phyloP scores from a whole-genome alignment of 345 rosid species.

The Eutrema heterophyllum region DNA sequence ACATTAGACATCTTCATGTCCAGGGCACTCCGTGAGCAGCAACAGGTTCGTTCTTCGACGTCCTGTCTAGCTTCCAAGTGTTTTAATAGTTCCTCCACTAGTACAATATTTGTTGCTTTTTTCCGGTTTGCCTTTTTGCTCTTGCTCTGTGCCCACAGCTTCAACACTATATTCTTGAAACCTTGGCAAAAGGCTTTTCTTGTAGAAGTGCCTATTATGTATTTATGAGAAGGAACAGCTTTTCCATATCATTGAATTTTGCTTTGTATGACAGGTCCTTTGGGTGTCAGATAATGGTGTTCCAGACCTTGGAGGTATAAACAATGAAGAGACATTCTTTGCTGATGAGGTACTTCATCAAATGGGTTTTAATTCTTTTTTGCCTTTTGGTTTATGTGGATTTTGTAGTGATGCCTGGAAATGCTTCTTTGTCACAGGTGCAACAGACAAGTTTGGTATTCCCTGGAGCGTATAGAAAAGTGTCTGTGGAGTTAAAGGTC shows the following conservation, averaged over 20 bases:
- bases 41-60: conserved; percentile 53
- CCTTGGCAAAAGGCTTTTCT: conserved; percentile 1
- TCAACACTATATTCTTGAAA: neutral
- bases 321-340: conserved; percentile 67
- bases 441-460: conserved; percentile 68
- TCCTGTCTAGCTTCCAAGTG: neutral
- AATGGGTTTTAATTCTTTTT: neutral
- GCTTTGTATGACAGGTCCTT: conserved; percentile 49
- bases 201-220: neutral
- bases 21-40: conserved; percentile 89
- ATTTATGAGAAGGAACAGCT: conserved; percentile 2
- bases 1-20: conserved; percentile 85
- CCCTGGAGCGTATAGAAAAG: conserved; percentile 94
- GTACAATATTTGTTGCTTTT: neutral
- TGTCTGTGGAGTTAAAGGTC: conserved; percentile 89
- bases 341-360: conserved; percentile 71
- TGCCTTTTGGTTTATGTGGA: conserved; percentile 1
- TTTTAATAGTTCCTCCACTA: neutral
- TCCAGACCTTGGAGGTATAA: conserved; percentile 84
- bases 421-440: conserved; percentile 47
- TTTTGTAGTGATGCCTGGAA: neutral
- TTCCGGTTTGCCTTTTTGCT: neutral
- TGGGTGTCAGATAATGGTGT: conserved; percentile 90
- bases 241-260: conserved; percentile 5
- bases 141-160: conserved; percentile 11